phyloP scores from a whole-genome alignment of 805 yeast species.

The Lipomyces kockii region DNA sequence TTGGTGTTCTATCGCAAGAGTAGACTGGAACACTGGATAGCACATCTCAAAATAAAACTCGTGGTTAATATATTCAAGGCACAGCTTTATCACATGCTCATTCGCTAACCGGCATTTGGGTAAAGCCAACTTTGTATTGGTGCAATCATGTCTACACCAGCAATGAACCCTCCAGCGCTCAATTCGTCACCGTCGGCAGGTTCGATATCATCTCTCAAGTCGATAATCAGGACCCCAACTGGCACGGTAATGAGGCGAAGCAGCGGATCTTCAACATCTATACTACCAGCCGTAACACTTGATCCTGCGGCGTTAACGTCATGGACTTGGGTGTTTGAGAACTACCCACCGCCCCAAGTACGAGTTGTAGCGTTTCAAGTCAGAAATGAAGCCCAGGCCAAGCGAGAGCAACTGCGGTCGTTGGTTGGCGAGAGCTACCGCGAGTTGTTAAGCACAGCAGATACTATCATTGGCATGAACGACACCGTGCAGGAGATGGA shows the following conservation, averaged over 20 bases:
- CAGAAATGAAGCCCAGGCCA: slow-evolving; percentile 29
- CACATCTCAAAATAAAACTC: too few relatives aligned
- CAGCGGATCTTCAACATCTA: slow-evolving; percentile 6
- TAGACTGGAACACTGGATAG: not conserved
- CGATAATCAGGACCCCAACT: not conserved
- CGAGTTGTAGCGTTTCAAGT: slow-evolving; percentile 32
- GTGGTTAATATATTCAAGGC: too few relatives aligned
- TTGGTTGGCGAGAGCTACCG: slow-evolving; percentile 37
- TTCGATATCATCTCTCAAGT: slow-evolving; percentile 11
- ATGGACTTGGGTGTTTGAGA: slow-evolving; percentile 31
- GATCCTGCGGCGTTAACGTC: slow-evolving; percentile 24
- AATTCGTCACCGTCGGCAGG: slow-evolving; percentile 3
- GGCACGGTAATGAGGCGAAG: not conserved
- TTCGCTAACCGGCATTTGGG: not conserved
- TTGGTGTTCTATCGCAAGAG: not conserved
- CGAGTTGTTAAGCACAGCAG: slow-evolving; percentile 33
- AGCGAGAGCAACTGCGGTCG: slow-evolving; percentile 30
- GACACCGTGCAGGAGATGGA: slow-evolving; percentile 23
- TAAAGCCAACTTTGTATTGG: not conserved
- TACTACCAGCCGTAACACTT: not conserved
- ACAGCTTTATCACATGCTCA: not conserved
- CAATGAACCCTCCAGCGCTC: not conserved
- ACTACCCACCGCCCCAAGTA: slow-evolving; percentile 31
- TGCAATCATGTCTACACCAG: not conserved
- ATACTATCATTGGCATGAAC: slow-evolving; percentile 32